A percentile compares a stretch with the other conserved stretches of the same genome.
Conservation (phyloP, 805 yeast genomes). For the Schwanniomyces sp. region DNA sequence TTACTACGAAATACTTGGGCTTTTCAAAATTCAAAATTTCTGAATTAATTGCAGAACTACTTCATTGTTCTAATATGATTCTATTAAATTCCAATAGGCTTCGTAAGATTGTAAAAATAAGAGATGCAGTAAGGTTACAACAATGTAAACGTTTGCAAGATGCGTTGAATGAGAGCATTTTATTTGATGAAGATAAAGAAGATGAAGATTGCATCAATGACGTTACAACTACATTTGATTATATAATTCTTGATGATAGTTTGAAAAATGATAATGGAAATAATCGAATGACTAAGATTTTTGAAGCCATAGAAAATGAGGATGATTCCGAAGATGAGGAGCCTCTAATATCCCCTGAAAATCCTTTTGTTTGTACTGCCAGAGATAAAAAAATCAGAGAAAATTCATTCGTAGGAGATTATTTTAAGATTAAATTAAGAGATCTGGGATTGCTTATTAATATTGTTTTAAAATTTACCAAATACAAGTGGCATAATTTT, state of each 20-base stretch:
- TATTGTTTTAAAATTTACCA: conserved; percentile 73
- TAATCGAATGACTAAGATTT: neutral
- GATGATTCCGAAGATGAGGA: conserved; percentile 46
- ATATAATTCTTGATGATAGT: conserved; percentile 34
- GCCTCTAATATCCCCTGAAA: conserved; percentile 42
- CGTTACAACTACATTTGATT: conserved; percentile 38
- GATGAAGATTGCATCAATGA: conserved; percentile 20
- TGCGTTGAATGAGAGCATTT: conserved; percentile 32
- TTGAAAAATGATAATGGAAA: conserved; percentile 4
- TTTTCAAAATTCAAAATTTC: conserved; percentile 88
- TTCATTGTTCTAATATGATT: conserved; percentile 98
- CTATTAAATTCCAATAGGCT: conserved; percentile 77
- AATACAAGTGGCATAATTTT: conserved; percentile 95
- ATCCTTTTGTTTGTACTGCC: conserved; percentile 41
- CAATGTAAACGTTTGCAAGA: conserved; percentile 44
- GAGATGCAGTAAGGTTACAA: conserved; percentile 62
- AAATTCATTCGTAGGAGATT: conserved; percentile 82
- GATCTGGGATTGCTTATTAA: conserved; percentile 70
- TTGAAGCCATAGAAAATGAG: conserved; percentile 9
- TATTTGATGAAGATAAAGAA: conserved; percentile 24
- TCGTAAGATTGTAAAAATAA: conserved; percentile 61
- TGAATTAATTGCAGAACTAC: conserved; percentile 88
- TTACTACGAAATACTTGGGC: conserved; percentile 59
- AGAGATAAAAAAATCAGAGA: conserved; percentile 38
- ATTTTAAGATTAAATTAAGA: conserved; percentile 74